Evolutionary conservation across 441 rosid genomes (phyloP), one percentile per base, ranked within the genome.

Genomic region (Populus hybrid): DNA sequence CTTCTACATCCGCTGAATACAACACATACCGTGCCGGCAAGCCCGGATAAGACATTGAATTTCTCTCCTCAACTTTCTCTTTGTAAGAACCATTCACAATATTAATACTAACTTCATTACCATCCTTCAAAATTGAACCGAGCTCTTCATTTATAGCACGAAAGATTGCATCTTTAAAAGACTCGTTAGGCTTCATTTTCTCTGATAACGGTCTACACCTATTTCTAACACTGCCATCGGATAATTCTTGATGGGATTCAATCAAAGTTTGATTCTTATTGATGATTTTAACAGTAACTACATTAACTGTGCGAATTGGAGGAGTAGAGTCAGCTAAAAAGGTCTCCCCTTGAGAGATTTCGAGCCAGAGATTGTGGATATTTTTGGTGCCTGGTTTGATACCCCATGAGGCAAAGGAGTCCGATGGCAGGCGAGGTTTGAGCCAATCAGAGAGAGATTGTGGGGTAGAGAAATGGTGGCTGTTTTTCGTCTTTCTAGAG

Each of bases 361-460:
- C 99, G 6, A 95, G 93, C 97, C 97, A 95, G 87, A 93, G 98
- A 76, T 93, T 92, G 79, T 95, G 96, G 75, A 95, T 88, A 84
- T 93, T 95, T 85, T 92, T 95, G 78, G 99, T 95, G 65, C 98
- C 97, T 23, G 95, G 96, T 72, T 86, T 93, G 73, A 91, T 84
- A 7, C 99, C 99, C 97, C 98, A 93, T 0, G 95, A 85, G 34
- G 94, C 89, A 73, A 95, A 85, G 1, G 98, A 91, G 6, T 89
- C 94, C n/a, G 96, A 88, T 24, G 98, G 94, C 30, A 95, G 73
- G 2, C 97, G 92, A 0, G 93, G 88, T 50, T 85, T 83, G 67
- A 93, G 96, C 98, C 98, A 95, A 72, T 93, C 98, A 65, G 96
- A 89, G 50, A 95, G 95, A 24, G 94, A 87, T 63, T 93, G 94